Percentiles rank a stretch among this genome's conserved stretches.
These are phyloP conservation scores for Clarireedia homoeocarpa DNA, from an alignment of 2,329 filamentous ascomycete species.

Conservation along the genomic window DNA sequence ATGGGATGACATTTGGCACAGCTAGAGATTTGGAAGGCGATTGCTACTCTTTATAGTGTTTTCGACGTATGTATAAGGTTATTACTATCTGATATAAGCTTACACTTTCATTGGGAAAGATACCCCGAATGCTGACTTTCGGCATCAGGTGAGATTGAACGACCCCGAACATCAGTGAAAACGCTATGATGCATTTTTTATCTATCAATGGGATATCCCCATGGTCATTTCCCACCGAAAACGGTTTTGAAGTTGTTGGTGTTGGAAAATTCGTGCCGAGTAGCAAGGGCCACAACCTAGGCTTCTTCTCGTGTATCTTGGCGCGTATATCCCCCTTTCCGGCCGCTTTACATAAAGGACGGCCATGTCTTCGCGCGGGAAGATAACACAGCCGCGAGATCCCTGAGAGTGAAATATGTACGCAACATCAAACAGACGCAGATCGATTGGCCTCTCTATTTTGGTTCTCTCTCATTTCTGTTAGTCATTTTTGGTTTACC, in stretches of 20 bases:
- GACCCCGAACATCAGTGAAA: not conserved
- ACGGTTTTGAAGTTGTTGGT: not conserved
- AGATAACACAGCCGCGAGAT: no score
- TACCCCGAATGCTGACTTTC: not conserved
- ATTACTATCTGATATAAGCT: not conserved
- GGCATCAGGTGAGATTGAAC: not conserved
- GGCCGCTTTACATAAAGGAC: no score
- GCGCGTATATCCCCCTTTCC: no score
- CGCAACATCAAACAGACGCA: no score
- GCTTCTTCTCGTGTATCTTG: not conserved
- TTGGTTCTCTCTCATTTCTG: no score
- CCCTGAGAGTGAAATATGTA: no score
- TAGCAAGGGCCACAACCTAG: not conserved
- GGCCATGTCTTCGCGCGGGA: no score
- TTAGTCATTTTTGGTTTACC: no score
- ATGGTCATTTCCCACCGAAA: not conserved
- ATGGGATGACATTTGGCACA: not conserved
- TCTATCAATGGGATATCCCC: not conserved
- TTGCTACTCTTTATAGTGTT: conserved; percentile 1
- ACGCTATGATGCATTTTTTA: not conserved
- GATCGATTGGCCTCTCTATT: no score
- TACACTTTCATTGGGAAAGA: not conserved
- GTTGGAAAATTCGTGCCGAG: not conserved
- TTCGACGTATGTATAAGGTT: not conserved
- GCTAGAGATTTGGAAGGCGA: not conserved